Evolutionary conservation across 345 rosid species (phyloP), one percentile per base, ranked within the genome.

Genomic region (Gossypium australe): DNA sequence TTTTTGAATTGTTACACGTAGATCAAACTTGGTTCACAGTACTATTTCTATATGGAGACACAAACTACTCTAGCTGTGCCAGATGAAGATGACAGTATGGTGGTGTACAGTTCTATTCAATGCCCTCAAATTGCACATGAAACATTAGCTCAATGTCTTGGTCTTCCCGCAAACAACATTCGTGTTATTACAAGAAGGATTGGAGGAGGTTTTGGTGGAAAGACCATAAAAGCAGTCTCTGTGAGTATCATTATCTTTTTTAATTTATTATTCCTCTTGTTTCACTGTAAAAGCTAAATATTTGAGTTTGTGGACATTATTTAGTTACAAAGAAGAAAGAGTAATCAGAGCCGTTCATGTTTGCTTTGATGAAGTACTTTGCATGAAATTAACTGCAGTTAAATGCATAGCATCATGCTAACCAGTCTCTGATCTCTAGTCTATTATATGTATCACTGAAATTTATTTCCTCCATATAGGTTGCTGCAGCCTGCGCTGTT

Each of bases 191-290:
- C 97, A 9, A 83, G 97, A 82, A 85, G 97, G 80, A 89, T 90
- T 71, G 97, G 98, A 25, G 97, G 97, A 47, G 97, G 97, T 16
- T 94, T 90, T 58, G 97, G 98, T 60, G 98, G 97, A 22, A 71
- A 94, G 84, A 88, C 92, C 74, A 6, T 85, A 22, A 0, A 86
- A 87, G 78, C 95, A 27, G 84, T 87, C 80, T 84, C 90, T 52
- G 97, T 94, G 68, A 88, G 97, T 88, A 70, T 63, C 57, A 51
- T 52, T 1, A 0, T 2, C 27, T 18, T 49, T 13, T 9, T 47
- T 13, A 49, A 70, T 16, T 41, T n/a, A 18, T 11, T 53, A 17
- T 53, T 20, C 59, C 16, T 51, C 72, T 6, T 51, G 17, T 24
- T 11, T 11, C 62, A 4, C 3, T 7, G 22, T 9, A 55, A 16